Conservation (phyloP, 306 rosid genomes). For the Trichosanthes truncata region DNA sequence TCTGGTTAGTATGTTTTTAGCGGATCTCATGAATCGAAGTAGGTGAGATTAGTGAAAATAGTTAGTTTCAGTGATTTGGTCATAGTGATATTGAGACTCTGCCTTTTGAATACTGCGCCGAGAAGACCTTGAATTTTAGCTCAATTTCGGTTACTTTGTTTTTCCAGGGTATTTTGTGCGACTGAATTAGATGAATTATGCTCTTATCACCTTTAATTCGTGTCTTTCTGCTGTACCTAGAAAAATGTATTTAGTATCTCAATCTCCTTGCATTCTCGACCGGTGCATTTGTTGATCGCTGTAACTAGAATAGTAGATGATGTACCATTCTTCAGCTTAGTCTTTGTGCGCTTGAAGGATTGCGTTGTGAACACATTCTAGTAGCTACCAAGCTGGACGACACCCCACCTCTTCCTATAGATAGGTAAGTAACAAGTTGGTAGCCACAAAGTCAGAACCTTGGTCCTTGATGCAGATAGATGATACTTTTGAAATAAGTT, state of each 20-base stretch:
- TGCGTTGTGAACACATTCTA: neutral
- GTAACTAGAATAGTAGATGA: neutral
- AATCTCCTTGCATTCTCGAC: neutral
- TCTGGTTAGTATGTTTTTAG: neutral
- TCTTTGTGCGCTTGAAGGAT: neutral
- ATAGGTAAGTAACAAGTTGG: neutral
- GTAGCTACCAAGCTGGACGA: neutral
- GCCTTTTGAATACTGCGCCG: neutral
- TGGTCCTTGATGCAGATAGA: slow-evolving; percentile 18
- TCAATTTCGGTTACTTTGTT: neutral
- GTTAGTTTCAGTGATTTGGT: neutral
- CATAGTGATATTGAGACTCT: neutral
- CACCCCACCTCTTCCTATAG: too few species aligned
- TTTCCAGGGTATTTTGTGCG: neutral
- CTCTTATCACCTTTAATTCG: neutral
- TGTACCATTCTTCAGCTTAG: neutral
- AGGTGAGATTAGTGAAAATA: slow-evolving; percentile 4
- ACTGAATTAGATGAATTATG: neutral
- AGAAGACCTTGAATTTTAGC: neutral
- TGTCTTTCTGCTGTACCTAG: neutral
- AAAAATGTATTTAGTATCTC: neutral
- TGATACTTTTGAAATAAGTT: neutral
- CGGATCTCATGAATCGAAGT: neutral
- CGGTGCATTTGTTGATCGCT: neutral
- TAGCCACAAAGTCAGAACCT: slow-evolving; percentile 13